These are phyloP conservation scores for Ascochyta rabiei DNA, from an alignment of 2,329 filamentous ascomycete species.

Conservation along the genomic window DNA sequence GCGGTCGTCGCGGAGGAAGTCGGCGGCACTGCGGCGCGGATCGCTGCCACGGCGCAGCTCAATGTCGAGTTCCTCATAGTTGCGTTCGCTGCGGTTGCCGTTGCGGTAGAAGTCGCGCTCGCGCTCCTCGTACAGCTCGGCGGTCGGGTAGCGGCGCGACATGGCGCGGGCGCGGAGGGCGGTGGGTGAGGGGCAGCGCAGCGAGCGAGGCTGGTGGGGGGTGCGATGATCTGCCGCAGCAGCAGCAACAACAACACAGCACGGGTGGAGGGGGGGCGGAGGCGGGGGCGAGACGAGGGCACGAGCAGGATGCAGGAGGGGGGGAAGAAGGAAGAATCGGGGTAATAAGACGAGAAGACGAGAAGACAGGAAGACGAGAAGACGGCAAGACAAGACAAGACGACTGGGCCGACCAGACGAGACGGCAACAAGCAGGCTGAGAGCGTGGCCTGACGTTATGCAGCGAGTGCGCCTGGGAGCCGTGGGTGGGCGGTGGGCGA, in stretches of 20 bases:
- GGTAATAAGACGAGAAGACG: slow-evolving; percentile 4
- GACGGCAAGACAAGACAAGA: not conserved
- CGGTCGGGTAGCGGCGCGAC: slow-evolving; percentile 54
- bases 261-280: not conserved
- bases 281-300: slow-evolving; percentile 1
- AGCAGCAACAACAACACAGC: not conserved
- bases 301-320: slow-evolving; percentile 6
- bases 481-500: not conserved
- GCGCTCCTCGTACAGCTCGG: slow-evolving; percentile 57
- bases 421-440: slow-evolving; percentile 5
- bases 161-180: slow-evolving; percentile 35
- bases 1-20: slow-evolving; percentile 57
- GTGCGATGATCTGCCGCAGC: slow-evolving; percentile 19
- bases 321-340: slow-evolving; percentile 2
- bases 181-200: slow-evolving; percentile 21
- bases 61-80: slow-evolving; percentile 58
- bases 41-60: slow-evolving; percentile 50
- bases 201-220: slow-evolving; percentile 4
- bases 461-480: slow-evolving; percentile 25
- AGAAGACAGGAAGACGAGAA: slow-evolving; percentile 2
- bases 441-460: slow-evolving; percentile 32
- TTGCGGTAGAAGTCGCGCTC: slow-evolving; percentile 57
- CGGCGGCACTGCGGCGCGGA: slow-evolving; percentile 53
- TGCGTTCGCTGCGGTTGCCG: slow-evolving; percentile 48
- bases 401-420: too few relatives aligned